Conservation (phyloP, 768 basidiomycete genomes). For the Nevesoporus exiguus region DNA sequence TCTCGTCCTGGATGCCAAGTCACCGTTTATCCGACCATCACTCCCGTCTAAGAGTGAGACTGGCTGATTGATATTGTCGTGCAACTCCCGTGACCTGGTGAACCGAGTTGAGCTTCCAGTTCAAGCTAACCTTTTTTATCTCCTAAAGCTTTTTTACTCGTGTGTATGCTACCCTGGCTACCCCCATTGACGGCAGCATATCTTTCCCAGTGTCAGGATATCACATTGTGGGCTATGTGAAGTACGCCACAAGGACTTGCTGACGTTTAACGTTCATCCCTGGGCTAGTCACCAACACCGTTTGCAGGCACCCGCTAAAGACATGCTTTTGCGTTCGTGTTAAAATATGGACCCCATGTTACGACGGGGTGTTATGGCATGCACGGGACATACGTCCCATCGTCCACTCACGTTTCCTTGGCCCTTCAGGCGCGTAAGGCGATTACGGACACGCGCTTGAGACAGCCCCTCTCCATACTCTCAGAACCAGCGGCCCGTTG, state of each 20-base stretch:
- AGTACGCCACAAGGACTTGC: constrained; percentile 17
- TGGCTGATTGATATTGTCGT: background rate
- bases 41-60: background rate
- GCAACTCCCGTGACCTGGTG: background rate
- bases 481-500: constrained; percentile 6
- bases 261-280: background rate
- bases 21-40: constrained; percentile 4
- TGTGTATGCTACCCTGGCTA: constrained; percentile 16
- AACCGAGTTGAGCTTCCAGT: constrained; percentile 9
- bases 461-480: constrained; percentile 2
- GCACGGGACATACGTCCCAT: background rate
- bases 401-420: background rate
- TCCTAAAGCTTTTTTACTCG: constrained; percentile 12
- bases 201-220: constrained; percentile 12
- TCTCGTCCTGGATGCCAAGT: constrained; percentile 11
- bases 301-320: constrained; percentile 3
- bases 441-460: constrained; percentile 1
- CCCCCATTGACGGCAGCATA: constrained; percentile 8
- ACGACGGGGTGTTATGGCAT: constrained; percentile 17
- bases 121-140: background rate
- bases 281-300: background rate
- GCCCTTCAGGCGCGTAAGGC: constrained; percentile 1
- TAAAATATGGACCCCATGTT: constrained; percentile 1
- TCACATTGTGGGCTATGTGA: background rate
- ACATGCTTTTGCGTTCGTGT: constrained; percentile 1